Evolutionary conservation across 1,284 basidiomycete genomes (phyloP).

Genomic region (Irpex sp.): DNA sequence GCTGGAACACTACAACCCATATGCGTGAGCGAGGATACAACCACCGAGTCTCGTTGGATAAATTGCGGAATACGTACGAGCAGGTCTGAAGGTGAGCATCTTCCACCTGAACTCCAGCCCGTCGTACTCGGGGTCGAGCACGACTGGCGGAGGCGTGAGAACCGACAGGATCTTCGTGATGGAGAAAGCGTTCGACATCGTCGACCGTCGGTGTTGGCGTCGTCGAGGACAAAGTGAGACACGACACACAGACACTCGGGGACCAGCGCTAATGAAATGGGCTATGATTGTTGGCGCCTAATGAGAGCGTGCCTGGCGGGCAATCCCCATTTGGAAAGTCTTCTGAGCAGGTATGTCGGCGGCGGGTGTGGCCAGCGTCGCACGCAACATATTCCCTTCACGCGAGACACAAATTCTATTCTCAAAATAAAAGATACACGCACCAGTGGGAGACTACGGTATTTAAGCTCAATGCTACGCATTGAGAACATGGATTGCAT

Average conservation of each 20-base stretch:
- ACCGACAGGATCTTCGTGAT: constrained; percentile 5
- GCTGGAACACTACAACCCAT: constrained; percentile 48
- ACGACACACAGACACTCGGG: neutral
- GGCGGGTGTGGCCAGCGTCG: neutral
- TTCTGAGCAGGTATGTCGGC: neutral
- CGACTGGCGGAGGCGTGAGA: constrained; percentile 43
- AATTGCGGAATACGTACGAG: constrained; percentile 40
- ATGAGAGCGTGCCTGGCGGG: neutral
- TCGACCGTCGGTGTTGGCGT: neutral
- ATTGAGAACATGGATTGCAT: neutral
- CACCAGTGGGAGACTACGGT: neutral
- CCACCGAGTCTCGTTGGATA: neutral
- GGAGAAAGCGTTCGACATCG: constrained; percentile 3
- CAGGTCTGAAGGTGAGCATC: constrained; percentile 75
- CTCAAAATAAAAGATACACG: neutral
- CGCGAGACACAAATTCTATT: neutral
- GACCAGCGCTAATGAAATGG: neutral
- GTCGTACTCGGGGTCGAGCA: constrained; percentile 41
- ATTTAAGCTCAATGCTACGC: neutral
- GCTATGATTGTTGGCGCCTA: neutral
- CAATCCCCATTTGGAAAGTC: neutral
- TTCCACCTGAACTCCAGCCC: constrained; percentile 70
- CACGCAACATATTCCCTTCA: neutral
- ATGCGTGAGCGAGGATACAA: neutral
- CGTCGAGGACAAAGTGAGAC: constrained; percentile 1